These are phyloP conservation scores for Begonia fuchsioides DNA, from an alignment of 306 rosid genomes.

Conservation along the genomic window DNA sequence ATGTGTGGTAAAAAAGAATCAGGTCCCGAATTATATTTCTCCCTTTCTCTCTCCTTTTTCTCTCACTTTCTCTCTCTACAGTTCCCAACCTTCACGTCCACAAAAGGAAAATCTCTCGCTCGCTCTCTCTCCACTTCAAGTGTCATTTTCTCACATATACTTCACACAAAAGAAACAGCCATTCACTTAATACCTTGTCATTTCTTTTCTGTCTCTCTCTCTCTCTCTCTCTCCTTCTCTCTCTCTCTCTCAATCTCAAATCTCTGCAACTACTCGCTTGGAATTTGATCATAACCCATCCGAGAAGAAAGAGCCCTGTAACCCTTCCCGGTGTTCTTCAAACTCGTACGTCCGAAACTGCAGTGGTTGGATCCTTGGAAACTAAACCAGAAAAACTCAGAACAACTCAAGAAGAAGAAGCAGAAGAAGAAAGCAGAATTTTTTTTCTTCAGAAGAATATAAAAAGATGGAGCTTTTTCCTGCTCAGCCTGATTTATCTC, in stretches of 20 bases:
- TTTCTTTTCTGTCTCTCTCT: constrained; percentile 20
- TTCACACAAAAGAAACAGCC: constrained; percentile 93
- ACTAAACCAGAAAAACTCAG: too few relatives aligned
- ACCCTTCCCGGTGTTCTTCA: constrained; percentile 19
- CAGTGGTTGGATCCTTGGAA: too few relatives aligned
- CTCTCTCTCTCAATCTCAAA: constrained; percentile 46
- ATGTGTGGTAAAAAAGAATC: constrained; percentile 19
- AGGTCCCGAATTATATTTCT: constrained; percentile 15
- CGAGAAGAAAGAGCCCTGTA: constrained; percentile 24
- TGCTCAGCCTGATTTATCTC: constrained; percentile 90
- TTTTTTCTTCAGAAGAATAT: neutral
- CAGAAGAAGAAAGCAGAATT: neutral
- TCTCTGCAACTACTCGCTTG: constrained; percentile 68
- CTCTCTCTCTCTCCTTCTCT: too few relatives aligned
- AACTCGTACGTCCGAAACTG: constrained; percentile 6
- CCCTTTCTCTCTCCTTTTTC: constrained; percentile 13
- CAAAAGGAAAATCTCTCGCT: constrained; percentile 27
- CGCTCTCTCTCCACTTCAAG: constrained; percentile 40
- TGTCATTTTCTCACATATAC: constrained; percentile 98
- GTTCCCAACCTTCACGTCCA: constrained; percentile 56
- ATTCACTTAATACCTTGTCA: constrained; percentile 90
- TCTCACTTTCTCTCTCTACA: constrained; percentile 18
- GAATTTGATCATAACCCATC: constrained; percentile 38
- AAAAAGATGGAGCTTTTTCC: constrained; percentile 83
- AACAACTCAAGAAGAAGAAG: too few relatives aligned